Evolutionary conservation across 2,329 filamentous ascomycete genomes (phyloP).

Genomic region (Rhinocladiella mackenziei): DNA sequence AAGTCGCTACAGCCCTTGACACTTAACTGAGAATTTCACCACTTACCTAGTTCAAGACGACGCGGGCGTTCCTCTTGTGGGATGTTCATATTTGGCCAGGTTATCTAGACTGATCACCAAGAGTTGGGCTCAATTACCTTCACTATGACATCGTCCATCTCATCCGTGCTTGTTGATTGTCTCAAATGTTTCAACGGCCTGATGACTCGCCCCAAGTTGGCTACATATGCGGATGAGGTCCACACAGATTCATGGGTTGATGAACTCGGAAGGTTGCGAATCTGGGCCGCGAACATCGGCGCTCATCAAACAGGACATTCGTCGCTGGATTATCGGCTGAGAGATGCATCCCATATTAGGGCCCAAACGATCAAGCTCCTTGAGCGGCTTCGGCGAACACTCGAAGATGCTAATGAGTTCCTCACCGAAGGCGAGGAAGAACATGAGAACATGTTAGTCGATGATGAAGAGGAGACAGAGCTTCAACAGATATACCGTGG

Average conservation of each 20-base stretch:
- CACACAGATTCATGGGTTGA: slow-evolving; percentile 6
- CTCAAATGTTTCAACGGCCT: too few species aligned
- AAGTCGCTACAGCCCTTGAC: too few species aligned
- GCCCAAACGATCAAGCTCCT: slow-evolving; percentile 20
- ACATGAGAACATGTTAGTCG: background rate
- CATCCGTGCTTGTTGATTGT: too few species aligned
- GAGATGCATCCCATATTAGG: slow-evolving; percentile 31
- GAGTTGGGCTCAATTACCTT: too few species aligned
- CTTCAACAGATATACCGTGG: slow-evolving; percentile 24
- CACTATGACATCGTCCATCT: too few species aligned
- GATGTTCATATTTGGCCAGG: too few species aligned
- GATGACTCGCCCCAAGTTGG: background rate
- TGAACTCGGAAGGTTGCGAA: slow-evolving; percentile 14
- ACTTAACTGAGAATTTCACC: too few species aligned
- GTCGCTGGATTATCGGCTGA: slow-evolving; percentile 34
- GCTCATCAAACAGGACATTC: slow-evolving; percentile 31
- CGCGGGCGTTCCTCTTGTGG: too few species aligned
- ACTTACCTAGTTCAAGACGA: too few species aligned
- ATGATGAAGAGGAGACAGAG: slow-evolving; percentile 18
- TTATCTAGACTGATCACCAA: too few species aligned
- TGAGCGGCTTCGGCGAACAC: slow-evolving; percentile 14
- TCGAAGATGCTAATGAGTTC: slow-evolving; percentile 21
- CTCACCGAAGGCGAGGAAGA: slow-evolving; percentile 1
- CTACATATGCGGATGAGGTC: background rate
- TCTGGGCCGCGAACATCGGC: slow-evolving; percentile 35